Conservation (phyloP, 306 rosid genomes). For the Cicer chorassanicum region DNA sequence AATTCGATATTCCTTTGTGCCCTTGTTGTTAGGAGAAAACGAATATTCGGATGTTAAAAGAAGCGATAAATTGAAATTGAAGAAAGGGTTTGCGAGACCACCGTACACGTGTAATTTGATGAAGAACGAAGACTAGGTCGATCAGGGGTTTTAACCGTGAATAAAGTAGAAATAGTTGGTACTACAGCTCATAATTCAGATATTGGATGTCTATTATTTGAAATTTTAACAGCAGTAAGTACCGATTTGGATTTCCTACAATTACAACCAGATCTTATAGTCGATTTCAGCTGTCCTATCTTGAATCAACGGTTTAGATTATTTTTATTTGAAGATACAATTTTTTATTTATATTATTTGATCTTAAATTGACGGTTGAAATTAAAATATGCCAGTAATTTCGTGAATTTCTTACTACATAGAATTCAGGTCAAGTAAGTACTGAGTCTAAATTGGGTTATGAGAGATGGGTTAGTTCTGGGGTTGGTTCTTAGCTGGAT, state of each 20-base stretch:
- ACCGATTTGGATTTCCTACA: no score
- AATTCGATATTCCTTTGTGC: not conserved
- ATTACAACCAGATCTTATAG: no score
- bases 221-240: no score
- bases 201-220: not conserved
- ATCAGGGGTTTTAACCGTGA: constrained; percentile 6
- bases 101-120: constrained; percentile 7
- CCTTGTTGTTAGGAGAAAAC: not conserved
- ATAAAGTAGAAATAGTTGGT: not conserved
- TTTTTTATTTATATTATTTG: no score
- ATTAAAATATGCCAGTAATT: no score
- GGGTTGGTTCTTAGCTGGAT: not conserved
- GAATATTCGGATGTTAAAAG: constrained; percentile 22
- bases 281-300: no score
- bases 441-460: not conserved
- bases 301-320: no score
- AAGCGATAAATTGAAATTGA: constrained; percentile 38
- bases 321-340: no score
- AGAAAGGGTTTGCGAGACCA: constrained; percentile 46
- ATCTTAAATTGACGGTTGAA: no score
- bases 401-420: no score
- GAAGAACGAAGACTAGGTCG: constrained; percentile 11
- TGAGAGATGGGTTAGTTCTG: not conserved
- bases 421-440: not conserved
- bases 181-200: not conserved